Evolutionary conservation across 495 filamentous ascomycete genomes (phyloP), one percentile per base, ranked within the genome.

Genomic region (Penicillium angulare): DNA sequence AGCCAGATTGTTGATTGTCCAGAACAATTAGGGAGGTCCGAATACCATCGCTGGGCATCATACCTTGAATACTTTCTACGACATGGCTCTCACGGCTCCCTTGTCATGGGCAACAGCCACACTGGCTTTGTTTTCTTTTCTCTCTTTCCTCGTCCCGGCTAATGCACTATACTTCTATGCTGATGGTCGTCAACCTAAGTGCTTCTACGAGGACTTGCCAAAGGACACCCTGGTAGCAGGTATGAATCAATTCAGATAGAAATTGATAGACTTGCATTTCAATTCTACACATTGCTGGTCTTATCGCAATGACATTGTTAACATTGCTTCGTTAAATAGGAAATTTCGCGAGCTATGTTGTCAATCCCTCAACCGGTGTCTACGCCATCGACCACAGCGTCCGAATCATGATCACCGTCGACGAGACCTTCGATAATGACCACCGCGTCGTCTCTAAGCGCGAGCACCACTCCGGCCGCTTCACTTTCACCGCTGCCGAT

Each of bases 201-300:
- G 93, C 73, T 97, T 98, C 84, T 96, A 87, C 74, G 93, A 98
- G 77, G 95, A 97, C 71, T 82, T 98, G 38, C 95, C 92, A 41
- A 96, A 97, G 75, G 95, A 97, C 73, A 98, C 93, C 2, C 73
- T 98, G 12, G 92, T 98, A 41, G 91, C 96, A 34, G 93, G 86
- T 89, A 76, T 50, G 78, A 55, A 15, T n/a, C n/a, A n/a, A n/a
- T n/a, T n/a, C n/a, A n/a, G n/a, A n/a, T n/a, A n/a, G n/a, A n/a
- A 22, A 10, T 18, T 3, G 3, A 24, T 17, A 41, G 3, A 41
- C 13, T 7, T 22, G 7, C 18, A 20, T n/a, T 16, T 8, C 20
- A 42, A 16, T 26, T 42, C n/a, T 18, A 42, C 12, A 24, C 13
- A 3, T n/a, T 36, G 5, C n/a, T 7, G 5, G n/a, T 21, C 21